Base-by-base conservation (phyloP, 2,329 filamentous ascomycete genomes). In the Ophiocordyceps unilateralis region DNA sequence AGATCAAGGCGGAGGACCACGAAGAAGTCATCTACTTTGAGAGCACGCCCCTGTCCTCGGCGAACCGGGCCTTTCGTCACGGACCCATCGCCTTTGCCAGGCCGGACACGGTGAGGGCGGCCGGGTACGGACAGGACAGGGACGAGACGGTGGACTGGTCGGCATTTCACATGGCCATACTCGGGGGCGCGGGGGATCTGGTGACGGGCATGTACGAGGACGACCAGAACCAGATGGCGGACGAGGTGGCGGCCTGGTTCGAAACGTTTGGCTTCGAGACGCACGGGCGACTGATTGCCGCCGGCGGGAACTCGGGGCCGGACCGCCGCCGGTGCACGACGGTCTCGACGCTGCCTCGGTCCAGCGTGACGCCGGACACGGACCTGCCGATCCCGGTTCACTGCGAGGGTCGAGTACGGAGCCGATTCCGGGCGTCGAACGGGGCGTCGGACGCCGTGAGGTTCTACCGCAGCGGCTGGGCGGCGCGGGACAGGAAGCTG, bases 151-250 rank as follows among this genome's bases (percentile, higher is more conserved):
- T 78, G 4, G 74, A 80, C 60, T 78, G 74, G 74, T 75, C 70
- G 6, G 74, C 74, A 4, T 79, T 78, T 53, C 75, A 80, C 56
- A 76, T 78, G 67, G 74, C 76, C 15, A 76, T 78, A 41, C 58
- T 72, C 0, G 74, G 74, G 37, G 72, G 70, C 5, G 69, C 70
- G 2, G 70, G 69, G 24, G 71, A 74, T 48, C 61, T 71, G 39
- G 61, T 65, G 42, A 58, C 59, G 17, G 70, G 69, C 41, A 34
- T 50, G 22, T 49, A 63, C 5, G 69, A 71, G 43, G 69, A 73
- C 44, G 53, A 58, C 4, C 65, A 67, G 32, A 52, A 60, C 4
- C 62, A 63, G 11, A 41, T 55, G 41, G 53, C 53, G 5, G 57
- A 61, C 21, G 69, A 73, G 8, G 52, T 76, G 20, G 53, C 54